phyloP scores from a whole-genome alignment of 306 rosid species.

The Amphicarpaea edgeworthii region DNA sequence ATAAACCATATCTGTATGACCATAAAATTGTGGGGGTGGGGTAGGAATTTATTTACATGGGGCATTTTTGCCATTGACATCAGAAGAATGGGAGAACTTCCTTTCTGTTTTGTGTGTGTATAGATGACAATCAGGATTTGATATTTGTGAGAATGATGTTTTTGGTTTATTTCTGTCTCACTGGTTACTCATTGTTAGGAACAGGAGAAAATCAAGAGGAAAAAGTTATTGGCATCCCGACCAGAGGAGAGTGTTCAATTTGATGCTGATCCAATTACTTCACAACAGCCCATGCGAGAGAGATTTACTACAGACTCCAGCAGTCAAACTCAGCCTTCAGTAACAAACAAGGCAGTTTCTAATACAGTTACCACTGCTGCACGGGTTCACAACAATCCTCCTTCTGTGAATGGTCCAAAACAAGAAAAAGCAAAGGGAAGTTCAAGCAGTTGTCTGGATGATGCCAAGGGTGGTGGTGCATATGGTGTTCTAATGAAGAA shows the following conservation, averaged over 20 bases:
- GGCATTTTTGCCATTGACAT: neutral
- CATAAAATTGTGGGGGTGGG: neutral
- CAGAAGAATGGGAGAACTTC: neutral
- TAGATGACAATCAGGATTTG: constrained; percentile 32
- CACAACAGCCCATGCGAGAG: constrained; percentile 65
- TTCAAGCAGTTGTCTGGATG: constrained; percentile 63
- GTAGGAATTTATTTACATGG: too few relatives aligned
- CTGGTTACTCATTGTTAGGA: constrained; percentile 59
- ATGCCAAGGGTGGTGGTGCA: constrained; percentile 56
- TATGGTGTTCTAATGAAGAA: constrained; percentile 60
- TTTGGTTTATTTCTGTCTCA: constrained; percentile 23
- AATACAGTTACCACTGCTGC: constrained; percentile 47
- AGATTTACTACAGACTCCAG: constrained; percentile 64
- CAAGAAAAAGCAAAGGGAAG: constrained; percentile 77
- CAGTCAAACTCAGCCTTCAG: constrained; percentile 51
- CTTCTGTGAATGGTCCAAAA: constrained; percentile 57
- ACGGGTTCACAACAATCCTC: constrained; percentile 57
- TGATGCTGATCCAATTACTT: constrained; percentile 55
- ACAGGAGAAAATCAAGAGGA: constrained; percentile 75
- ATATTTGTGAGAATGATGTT: constrained; percentile 10
- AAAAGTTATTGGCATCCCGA: constrained; percentile 63
- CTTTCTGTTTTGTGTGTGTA: constrained; percentile 12
- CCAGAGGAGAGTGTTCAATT: constrained; percentile 64
- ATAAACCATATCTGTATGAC: neutral
- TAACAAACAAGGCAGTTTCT: constrained; percentile 62